Percentiles rank a stretch among this genome's conserved stretches.
Conservation (phyloP, 2,329 filamentous ascomycete genomes). For the Keithomyces neogunnii region DNA sequence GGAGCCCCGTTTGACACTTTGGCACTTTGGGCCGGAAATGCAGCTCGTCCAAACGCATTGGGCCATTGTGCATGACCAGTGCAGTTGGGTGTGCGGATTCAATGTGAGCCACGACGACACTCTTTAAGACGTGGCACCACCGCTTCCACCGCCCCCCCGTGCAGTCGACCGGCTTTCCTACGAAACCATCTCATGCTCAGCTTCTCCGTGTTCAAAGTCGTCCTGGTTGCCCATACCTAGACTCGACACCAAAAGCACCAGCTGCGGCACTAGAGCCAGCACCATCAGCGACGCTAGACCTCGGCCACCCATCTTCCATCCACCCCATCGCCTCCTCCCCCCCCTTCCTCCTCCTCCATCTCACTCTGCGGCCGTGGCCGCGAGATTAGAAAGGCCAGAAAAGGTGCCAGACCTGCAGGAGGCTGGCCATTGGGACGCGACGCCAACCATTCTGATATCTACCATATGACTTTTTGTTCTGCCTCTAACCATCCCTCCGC, state of each 20-base stretch:
- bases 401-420: constrained; percentile 1
- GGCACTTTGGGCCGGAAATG: background rate
- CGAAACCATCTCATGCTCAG: background rate
- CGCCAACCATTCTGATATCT: constrained; percentile 3
- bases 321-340: background rate
- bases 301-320: background rate
- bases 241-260: background rate
- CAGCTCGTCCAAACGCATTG: background rate
- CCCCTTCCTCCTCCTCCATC: background rate
- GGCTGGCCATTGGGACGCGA: constrained; percentile 1
- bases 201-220: background rate
- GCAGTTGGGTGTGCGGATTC: background rate
- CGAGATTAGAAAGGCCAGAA: background rate
- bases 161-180: background rate
- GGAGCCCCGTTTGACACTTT: background rate
- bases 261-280: no score
- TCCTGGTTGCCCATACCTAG: background rate
- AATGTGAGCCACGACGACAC: constrained; percentile 2
- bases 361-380: background rate
- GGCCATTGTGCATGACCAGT: background rate
- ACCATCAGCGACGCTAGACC: background rate
- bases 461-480: background rate
- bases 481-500: background rate
- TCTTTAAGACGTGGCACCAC: constrained; percentile 6
- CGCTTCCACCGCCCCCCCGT: background rate